Percentiles rank a stretch among this genome's conserved stretches.
These are phyloP conservation scores for Juglanconis sp. DNA, from an alignment of 2,329 filamentous ascomycete species.

Conservation along the genomic window DNA sequence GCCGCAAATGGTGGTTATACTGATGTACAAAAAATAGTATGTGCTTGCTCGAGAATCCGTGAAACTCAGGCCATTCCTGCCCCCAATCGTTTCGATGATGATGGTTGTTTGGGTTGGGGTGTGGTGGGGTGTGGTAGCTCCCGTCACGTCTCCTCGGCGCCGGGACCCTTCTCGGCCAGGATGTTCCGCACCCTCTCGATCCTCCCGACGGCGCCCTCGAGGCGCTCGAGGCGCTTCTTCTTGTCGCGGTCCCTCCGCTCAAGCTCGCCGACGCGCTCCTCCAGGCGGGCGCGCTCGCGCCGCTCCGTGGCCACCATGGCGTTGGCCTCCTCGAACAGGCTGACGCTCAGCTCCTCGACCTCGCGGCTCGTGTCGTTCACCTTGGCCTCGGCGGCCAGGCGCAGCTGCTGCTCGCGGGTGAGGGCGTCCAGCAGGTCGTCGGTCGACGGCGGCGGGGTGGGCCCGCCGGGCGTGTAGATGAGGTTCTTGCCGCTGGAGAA, in stretches of 20 bases:
- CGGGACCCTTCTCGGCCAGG: constrained; percentile 36
- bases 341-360: constrained; percentile 73
- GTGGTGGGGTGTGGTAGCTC: too few species aligned
- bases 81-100: not conserved
- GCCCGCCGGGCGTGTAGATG: constrained; percentile 10
- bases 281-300: constrained; percentile 65
- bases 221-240: constrained; percentile 60
- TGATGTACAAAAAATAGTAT: not conserved
- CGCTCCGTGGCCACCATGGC: constrained; percentile 82
- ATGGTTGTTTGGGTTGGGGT: too few species aligned
- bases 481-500: constrained; percentile 13
- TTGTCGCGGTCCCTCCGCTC: constrained; percentile 71
- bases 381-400: constrained; percentile 66
- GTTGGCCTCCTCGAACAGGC: constrained; percentile 78
- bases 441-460: constrained; percentile 23
- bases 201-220: constrained; percentile 68
- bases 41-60: not conserved
- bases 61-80: not conserved
- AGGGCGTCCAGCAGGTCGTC: constrained; percentile 62
- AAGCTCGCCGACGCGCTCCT: constrained; percentile 65
- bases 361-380: constrained; percentile 66
- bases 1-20: not conserved
- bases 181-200: constrained; percentile 69
- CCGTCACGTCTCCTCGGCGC: not conserved
- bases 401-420: constrained; percentile 62